These are phyloP conservation scores for Sphenostylis stenocarpa DNA, from an alignment of 306 rosid species.

Conservation along the genomic window DNA sequence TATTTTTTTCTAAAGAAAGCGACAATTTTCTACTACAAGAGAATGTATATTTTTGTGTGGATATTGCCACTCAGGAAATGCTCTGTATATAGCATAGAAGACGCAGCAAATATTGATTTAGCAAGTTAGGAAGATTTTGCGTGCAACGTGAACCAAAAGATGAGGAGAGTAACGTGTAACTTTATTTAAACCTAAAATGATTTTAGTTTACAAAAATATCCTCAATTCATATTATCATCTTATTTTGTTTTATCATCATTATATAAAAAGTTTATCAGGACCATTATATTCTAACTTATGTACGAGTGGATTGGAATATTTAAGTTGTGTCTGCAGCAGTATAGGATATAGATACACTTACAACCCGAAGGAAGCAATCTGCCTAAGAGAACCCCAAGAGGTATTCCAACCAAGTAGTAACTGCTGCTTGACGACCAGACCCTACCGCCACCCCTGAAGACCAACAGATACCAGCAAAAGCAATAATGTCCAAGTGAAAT, in stretches of 20 bases:
- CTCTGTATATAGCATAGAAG: too few species aligned
- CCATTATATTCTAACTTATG: not conserved
- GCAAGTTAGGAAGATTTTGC: too few species aligned
- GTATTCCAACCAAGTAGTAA: conserved; percentile 57
- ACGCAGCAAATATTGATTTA: too few species aligned
- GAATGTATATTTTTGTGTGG: too few species aligned
- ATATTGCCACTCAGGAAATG: too few species aligned
- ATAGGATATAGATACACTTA: conserved; percentile 21
- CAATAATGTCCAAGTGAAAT: not conserved
- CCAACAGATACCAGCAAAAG: conserved; percentile 17
- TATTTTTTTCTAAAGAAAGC: too few species aligned
- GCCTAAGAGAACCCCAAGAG: conserved; percentile 55
- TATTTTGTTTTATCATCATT: not conserved
- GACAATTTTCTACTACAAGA: too few species aligned
- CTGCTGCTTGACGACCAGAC: conserved; percentile 60
- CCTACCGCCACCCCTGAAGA: conserved; percentile 72
- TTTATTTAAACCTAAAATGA: not conserved
- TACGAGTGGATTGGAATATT: not conserved
- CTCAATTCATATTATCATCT: not conserved
- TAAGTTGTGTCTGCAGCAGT: not conserved
- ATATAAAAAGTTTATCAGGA: too few species aligned
- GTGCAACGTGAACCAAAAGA: too few species aligned
- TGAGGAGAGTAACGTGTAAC: too few species aligned
- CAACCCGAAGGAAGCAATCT: conserved; percentile 53
- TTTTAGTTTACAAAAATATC: too few species aligned